Conservation (phyloP, 768 basidiomycete species). For the Naganishia vaughanmartiniae region DNA sequence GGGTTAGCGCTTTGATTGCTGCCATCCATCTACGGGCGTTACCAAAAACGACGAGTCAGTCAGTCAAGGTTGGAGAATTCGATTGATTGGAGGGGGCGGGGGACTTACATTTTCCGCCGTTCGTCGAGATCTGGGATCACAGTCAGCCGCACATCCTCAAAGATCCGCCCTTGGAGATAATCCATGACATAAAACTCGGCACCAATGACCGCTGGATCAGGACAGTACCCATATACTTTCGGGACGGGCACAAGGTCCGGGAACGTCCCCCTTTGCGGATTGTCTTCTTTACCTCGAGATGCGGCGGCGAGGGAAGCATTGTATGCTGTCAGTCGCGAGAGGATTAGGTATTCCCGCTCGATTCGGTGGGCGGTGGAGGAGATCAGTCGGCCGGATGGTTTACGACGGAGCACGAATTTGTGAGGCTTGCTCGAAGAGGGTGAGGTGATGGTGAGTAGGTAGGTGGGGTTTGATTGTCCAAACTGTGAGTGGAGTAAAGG, state of each 20-base stretch:
- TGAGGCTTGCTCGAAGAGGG: not conserved
- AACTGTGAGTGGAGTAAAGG: slow-evolving; percentile 58
- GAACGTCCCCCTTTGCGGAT: slow-evolving; percentile 7
- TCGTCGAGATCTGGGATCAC: slow-evolving; percentile 62
- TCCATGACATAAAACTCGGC: slow-evolving; percentile 97
- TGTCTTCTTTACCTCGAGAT: slow-evolving; percentile 49
- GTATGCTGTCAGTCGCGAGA: slow-evolving; percentile 71
- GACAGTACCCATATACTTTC: slow-evolving; percentile 75
- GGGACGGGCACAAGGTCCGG: slow-evolving; percentile 71
- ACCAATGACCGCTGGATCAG: slow-evolving; percentile 72
- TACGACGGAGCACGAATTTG: slow-evolving; percentile 76
- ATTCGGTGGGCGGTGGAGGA: slow-evolving; percentile 92
- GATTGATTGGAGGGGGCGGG: not conserved
- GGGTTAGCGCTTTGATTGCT: slow-evolving; percentile 43
- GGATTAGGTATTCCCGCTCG: slow-evolving; percentile 83
- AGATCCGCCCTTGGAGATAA: slow-evolving; percentile 88
- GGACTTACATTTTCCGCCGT: slow-evolving; percentile 67
- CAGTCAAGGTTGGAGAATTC: not conserved
- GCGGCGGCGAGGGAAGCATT: slow-evolving; percentile 62
- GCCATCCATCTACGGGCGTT: slow-evolving; percentile 42
- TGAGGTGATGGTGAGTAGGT: slow-evolving; percentile 64
- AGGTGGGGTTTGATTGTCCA: slow-evolving; percentile 96
- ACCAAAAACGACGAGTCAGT: not conserved
- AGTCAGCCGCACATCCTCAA: slow-evolving; percentile 76
- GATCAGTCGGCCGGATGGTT: slow-evolving; percentile 80